These are phyloP conservation scores for Xylaria sp. DNA, from an alignment of 2,329 filamentous ascomycete genomes.

Conservation along the genomic window DNA sequence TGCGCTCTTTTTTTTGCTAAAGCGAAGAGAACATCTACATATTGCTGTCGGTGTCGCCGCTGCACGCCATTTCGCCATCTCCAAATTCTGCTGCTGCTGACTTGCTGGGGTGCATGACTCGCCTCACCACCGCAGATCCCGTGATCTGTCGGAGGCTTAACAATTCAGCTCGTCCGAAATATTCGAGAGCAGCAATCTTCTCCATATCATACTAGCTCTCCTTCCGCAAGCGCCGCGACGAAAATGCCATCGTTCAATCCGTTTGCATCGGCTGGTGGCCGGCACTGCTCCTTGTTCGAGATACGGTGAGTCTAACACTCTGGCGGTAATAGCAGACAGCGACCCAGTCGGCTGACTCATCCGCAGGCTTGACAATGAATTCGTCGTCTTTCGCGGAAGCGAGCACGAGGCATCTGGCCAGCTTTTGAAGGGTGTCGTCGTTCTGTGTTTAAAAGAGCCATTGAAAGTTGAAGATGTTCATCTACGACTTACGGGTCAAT, in stretches of 20 bases:
- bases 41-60: slow-evolving; percentile 20
- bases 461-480: slow-evolving; percentile 79
- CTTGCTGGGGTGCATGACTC: slow-evolving; percentile 24
- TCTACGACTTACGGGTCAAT: slow-evolving; percentile 75
- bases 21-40: neutral
- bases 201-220: slow-evolving; percentile 23
- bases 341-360: slow-evolving; percentile 17
- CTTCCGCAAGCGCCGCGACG: neutral
- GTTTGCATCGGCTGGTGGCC: slow-evolving; percentile 63
- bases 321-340: neutral
- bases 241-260: slow-evolving; percentile 68
- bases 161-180: slow-evolving; percentile 10
- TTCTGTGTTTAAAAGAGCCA: slow-evolving; percentile 76
- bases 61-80: slow-evolving; percentile 23
- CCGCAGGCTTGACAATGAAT: slow-evolving; percentile 77
- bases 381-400: slow-evolving; percentile 80
- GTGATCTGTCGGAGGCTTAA: slow-evolving; percentile 19
- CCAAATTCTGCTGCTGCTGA: slow-evolving; percentile 8
- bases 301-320: slow-evolving; percentile 61
- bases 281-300: slow-evolving; percentile 66
- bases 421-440: slow-evolving; percentile 76
- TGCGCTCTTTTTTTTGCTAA: neutral
- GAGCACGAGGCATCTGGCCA: slow-evolving; percentile 82
- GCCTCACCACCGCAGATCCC: slow-evolving; percentile 23
- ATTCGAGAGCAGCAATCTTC: slow-evolving; percentile 27